These are phyloP conservation scores for Claviceps arundinis DNA, from an alignment of 2,329 filamentous ascomycete genomes.

Conservation along the genomic window DNA sequence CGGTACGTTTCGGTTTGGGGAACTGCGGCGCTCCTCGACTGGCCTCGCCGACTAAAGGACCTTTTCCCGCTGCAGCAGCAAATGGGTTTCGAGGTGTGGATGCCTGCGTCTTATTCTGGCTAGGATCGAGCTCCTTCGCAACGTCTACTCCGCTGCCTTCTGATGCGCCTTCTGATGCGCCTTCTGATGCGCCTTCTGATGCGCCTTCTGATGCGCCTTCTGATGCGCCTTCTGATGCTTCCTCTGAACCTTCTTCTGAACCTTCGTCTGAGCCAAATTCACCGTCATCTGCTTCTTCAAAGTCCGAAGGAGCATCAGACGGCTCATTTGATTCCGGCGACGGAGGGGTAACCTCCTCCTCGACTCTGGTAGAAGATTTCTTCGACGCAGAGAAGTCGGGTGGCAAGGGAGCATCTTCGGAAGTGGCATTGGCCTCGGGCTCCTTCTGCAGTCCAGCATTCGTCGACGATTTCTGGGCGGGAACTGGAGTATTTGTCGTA, in stretches of 20 bases:
- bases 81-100: slow-evolving; percentile 48
- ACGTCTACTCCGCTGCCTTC: slow-evolving; percentile 53
- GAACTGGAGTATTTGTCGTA: slow-evolving; percentile 21
- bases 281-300: slow-evolving; percentile 24
- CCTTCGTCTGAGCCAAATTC: slow-evolving; percentile 31
- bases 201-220: slow-evolving; percentile 30
- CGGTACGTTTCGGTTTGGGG: slow-evolving; percentile 38
- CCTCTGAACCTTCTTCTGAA: slow-evolving; percentile 26
- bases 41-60: slow-evolving; percentile 42
- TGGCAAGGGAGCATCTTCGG: slow-evolving; percentile 17
- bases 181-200: slow-evolving; percentile 29
- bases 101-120: slow-evolving; percentile 32
- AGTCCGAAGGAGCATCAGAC: slow-evolving; percentile 23
- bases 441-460: slow-evolving; percentile 6
- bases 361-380: slow-evolving; percentile 11
- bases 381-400: slow-evolving; percentile 16
- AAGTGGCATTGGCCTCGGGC: slow-evolving; percentile 13
- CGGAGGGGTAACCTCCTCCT: slow-evolving; percentile 25
- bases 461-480: slow-evolving; percentile 4
- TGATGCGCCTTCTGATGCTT: slow-evolving; percentile 16
- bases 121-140: slow-evolving; percentile 48
- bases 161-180: slow-evolving; percentile 19
- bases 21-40: slow-evolving; percentile 38
- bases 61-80: slow-evolving; percentile 30
- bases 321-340: slow-evolving; percentile 25